Evolutionary conservation across 192 early-diverging fungal genomes (phyloP).

Genomic region (Podila horticola): DNA sequence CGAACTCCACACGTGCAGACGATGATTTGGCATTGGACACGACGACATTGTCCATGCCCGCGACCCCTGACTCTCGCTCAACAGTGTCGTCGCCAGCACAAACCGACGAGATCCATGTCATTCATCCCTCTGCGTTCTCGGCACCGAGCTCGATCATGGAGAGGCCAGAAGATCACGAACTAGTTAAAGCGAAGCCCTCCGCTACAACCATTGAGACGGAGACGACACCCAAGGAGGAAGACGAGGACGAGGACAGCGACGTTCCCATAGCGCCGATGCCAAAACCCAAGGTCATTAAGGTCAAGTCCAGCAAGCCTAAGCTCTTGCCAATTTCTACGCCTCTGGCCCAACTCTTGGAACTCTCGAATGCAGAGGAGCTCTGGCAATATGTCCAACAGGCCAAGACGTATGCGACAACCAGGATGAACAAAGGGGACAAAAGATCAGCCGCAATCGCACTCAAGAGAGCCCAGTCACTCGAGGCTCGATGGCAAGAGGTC

Average conservation of each 20-base stretch:
- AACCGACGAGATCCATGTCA: background rate
- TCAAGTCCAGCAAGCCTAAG: constrained; percentile 33
- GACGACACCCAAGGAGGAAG: background rate
- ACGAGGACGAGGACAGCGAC: background rate
- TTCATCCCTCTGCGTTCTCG: background rate
- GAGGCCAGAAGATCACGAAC: background rate
- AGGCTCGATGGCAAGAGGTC: constrained; percentile 44
- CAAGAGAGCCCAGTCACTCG: constrained; percentile 40
- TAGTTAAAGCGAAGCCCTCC: background rate
- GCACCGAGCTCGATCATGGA: background rate
- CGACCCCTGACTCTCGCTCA: background rate
- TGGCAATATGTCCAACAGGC: constrained; percentile 51
- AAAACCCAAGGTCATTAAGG: background rate
- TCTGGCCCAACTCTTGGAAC: constrained; percentile 17
- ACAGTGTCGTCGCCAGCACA: background rate
- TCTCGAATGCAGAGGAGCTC: constrained; percentile 34
- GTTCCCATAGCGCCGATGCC: background rate
- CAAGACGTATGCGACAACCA: constrained; percentile 41
- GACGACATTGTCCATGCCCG: background rate
- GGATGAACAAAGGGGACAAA: constrained; percentile 51
- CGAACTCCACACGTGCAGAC: background rate
- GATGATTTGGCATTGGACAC: background rate
- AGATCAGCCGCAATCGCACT: constrained; percentile 38
- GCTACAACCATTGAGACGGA: background rate
- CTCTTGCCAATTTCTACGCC: constrained; percentile 44